Percentiles rank a stretch among this genome's conserved stretches.
These are phyloP conservation scores for Hysterium pulicare DNA, from an alignment of 2,329 filamentous ascomycete genomes.

Conservation along the genomic window DNA sequence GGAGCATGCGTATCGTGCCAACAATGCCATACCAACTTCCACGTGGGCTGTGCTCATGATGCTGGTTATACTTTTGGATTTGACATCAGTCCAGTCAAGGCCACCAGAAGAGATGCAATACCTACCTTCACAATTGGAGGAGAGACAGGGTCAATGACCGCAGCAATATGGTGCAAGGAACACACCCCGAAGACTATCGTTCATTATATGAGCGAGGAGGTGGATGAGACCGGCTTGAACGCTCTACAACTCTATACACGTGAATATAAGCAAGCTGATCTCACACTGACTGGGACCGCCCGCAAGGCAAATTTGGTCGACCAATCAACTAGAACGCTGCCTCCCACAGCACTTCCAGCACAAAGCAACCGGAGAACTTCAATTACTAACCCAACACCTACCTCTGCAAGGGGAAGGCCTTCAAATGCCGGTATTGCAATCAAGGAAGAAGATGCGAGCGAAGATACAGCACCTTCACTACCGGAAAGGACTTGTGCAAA, in stretches of 20 bases:
- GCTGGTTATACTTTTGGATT: conserved; percentile 82
- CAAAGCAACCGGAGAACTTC: conserved; percentile 40
- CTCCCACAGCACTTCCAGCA: conserved; percentile 22
- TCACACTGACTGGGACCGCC: conserved; percentile 84
- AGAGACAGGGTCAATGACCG: conserved; percentile 79
- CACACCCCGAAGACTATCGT: conserved; percentile 69
- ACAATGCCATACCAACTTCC: conserved; percentile 68
- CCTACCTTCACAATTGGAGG: conserved; percentile 76
- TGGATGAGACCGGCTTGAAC: conserved; percentile 68
- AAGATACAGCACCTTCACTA: conserved; percentile 22
- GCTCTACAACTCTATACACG: conserved; percentile 83
- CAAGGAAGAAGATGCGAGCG: conserved; percentile 36
- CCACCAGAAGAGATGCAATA: conserved; percentile 76
- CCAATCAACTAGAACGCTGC: conserved; percentile 54
- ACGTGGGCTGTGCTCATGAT: conserved; percentile 87
- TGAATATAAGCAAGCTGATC: conserved; percentile 92
- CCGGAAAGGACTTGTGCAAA: conserved; percentile 40
- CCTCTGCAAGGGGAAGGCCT: conserved; percentile 29
- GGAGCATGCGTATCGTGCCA: conserved; percentile 84
- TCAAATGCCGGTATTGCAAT: conserved; percentile 33
- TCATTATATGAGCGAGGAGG: conserved; percentile 74
- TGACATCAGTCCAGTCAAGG: conserved; percentile 85
- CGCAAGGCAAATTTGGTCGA: conserved; percentile 82
- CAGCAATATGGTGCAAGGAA: conserved; percentile 87
- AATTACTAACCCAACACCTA: conserved; percentile 31